A percentile compares a stretch with the other conserved stretches of the same genome.
Evolutionary conservation across 192 early-diverging fungal genomes (phyloP).

Genomic region (Coemansia sp.): DNA sequence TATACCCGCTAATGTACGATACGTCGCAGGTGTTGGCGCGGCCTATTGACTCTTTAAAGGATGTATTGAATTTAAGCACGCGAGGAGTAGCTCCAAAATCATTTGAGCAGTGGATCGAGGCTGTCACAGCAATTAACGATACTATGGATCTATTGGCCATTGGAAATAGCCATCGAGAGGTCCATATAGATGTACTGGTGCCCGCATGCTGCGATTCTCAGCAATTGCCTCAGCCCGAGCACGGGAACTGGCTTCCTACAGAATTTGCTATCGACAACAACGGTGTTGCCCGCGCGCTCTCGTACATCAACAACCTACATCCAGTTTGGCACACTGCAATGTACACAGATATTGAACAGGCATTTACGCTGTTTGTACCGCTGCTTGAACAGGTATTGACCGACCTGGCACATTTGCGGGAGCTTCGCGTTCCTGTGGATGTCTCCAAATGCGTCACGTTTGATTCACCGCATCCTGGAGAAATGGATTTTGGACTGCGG

Average conservation of each 20-base stretch:
- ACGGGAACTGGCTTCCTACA: not conserved
- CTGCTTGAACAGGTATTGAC: not conserved
- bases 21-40: not conserved
- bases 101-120: not conserved
- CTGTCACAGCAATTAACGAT: not conserved
- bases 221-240: not conserved
- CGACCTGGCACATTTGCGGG: not conserved
- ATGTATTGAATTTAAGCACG: not conserved
- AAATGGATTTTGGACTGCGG: not conserved
- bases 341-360: not conserved
- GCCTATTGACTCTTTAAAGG: not conserved
- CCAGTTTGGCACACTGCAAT: not conserved
- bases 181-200: not conserved
- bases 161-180: not conserved
- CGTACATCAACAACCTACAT: not conserved
- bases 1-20: not conserved
- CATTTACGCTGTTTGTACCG: not conserved
- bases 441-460: not conserved
- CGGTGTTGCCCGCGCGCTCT: not conserved
- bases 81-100: not conserved
- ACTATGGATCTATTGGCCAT: not conserved
- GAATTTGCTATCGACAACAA: not conserved
- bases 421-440: not conserved
- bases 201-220: not conserved
- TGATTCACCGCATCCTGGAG: not conserved